These are phyloP conservation scores for Fraxinus paxiana DNA, from an alignment of 305 asterid species.

Conservation along the genomic window DNA sequence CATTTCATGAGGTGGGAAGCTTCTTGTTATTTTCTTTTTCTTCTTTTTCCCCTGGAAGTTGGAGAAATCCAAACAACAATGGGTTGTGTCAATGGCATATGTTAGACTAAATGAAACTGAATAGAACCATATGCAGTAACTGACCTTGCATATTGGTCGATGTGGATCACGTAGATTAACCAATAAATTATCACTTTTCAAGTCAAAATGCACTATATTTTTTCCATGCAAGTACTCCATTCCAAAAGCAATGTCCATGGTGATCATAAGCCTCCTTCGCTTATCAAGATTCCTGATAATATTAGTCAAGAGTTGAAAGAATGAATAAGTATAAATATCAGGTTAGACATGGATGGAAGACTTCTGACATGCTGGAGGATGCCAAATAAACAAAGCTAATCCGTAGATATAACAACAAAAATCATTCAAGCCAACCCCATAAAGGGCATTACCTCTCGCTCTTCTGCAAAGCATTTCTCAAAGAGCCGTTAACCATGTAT, in stretches of 20 bases:
- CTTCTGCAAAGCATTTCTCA: slow-evolving; percentile 82
- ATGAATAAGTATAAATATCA: background rate
- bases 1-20: background rate
- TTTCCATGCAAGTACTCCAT: slow-evolving; percentile 97
- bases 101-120: background rate
- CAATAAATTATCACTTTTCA: slow-evolving; percentile 93
- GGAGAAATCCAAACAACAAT: background rate
- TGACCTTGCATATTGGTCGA: slow-evolving; percentile 97
- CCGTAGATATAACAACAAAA: background rate
- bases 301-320: slow-evolving; percentile 1
- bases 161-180: slow-evolving; percentile 98
- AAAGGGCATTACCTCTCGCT: slow-evolving; percentile 48
- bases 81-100: background rate
- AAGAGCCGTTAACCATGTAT: slow-evolving; percentile 93
- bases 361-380: background rate
- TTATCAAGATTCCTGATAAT: slow-evolving; percentile 69
- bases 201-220: slow-evolving; percentile 90
- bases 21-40: background rate
- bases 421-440: background rate
- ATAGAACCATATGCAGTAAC: slow-evolving; percentile 19
- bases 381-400: background rate
- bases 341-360: background rate
- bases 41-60: background rate
- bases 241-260: slow-evolving; percentile 94
- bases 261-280: slow-evolving; percentile 82